Evolutionary conservation across 2,329 filamentous ascomycete species (phyloP).

Genomic region (Aphanocladium album): DNA sequence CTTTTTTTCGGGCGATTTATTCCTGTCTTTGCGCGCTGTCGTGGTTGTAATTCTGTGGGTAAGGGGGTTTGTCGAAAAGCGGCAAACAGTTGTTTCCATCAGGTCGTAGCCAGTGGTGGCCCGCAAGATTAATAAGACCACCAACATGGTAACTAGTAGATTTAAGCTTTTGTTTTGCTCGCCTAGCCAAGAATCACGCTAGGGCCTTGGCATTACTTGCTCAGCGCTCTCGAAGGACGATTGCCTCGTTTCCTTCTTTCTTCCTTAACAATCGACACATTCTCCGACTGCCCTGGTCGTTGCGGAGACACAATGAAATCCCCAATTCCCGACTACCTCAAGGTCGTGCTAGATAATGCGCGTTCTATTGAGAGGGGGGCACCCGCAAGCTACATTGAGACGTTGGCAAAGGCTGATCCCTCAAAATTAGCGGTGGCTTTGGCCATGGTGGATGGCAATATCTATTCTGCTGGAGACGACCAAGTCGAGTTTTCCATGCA

Average conservation of each 20-base stretch:
- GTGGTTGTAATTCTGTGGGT: too few species aligned
- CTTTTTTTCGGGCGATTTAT: too few species aligned
- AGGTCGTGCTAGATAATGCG: constrained; percentile 27
- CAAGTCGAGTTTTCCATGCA: constrained; percentile 36
- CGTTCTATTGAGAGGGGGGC: constrained; percentile 26
- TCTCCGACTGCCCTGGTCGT: background rate
- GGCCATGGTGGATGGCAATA: constrained; percentile 34
- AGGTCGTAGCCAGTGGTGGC: too few species aligned
- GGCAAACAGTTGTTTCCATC: too few species aligned
- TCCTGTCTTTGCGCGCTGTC: too few species aligned
- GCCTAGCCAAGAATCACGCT: background rate
- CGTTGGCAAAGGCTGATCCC: constrained; percentile 33
- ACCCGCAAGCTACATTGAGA: constrained; percentile 33
- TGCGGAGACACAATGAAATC: constrained; percentile 24
- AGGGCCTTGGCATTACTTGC: background rate
- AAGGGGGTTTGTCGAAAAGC: too few species aligned
- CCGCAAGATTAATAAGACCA: too few species aligned
- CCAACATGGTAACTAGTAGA: too few species aligned
- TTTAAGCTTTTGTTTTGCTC: background rate
- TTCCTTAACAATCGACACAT: background rate
- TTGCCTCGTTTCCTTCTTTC: background rate
- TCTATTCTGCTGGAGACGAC: constrained; percentile 36
- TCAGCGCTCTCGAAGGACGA: background rate
- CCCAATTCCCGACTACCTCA: constrained; percentile 31
- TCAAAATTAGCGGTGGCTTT: constrained; percentile 34